Evolutionary conservation across 768 basidiomycete genomes (phyloP), one percentile per base, ranked within the genome.

Genomic region (Chalciporus piperatus): DNA sequence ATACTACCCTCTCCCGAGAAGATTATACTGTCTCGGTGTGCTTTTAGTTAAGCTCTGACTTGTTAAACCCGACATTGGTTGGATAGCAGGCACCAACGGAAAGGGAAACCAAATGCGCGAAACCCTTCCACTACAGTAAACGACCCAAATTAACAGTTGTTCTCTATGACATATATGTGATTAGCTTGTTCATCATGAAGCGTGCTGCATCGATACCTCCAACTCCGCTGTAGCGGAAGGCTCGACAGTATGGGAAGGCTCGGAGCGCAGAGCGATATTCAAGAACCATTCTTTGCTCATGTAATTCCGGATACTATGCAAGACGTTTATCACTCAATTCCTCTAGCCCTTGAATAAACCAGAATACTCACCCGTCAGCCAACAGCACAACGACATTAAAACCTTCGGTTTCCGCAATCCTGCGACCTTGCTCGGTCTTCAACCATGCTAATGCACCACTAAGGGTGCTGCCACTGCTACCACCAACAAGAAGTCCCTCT

Each of bases 201-300:
- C 40, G 12, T 23, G 55, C 30, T 37, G 47, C 32, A 60, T 32
- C 3, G 23, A 32, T 19, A 5, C 25, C 13, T 56, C 55, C 42
- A 58, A 45, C 6, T 30, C 41, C 16, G n/a, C 14, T 14, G 9
- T 27, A 3, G 9, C 22, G 3, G 45, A 45, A 38, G 46, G 50
- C 4, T 38, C 22, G 4, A 7, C 4, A 8, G 85, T 72, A 5
- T 77, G 72, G 3, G 85, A 78, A 1, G 80, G 77, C 51, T 81
- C 77, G 0, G 75, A 69, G 38, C 76, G 69, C 58, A 86, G 68
- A 5, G 84, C 81, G 60, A 86, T 81, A 55, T 84, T 75, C 55
- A 92, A 70, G 72, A 95, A 95, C 93, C 93, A 96, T 11, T 85
- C 80, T 63, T 93, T 95, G 72, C 87, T 88, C 83, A 96, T 94